phyloP scores from a whole-genome alignment of 352 stramenopile genomes.

The Phytophthora pini region DNA sequence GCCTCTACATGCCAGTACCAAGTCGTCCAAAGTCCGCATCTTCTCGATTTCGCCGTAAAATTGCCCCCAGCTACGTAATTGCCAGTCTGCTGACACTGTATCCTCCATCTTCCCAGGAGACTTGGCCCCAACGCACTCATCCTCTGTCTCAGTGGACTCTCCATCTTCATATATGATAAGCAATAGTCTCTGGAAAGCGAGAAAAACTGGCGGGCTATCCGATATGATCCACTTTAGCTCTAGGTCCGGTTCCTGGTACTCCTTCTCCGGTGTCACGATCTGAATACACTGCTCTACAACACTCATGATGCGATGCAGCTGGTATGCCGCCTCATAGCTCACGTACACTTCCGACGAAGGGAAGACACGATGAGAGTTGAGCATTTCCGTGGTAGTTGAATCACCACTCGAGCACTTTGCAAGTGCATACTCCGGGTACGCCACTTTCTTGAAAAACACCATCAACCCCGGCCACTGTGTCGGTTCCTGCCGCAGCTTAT shows the following conservation, averaged over 20 bases:
- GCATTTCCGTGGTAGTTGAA: slow-evolving; percentile 4
- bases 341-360: slow-evolving; percentile 59
- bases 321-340: slow-evolving; percentile 70
- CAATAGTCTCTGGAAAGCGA: slow-evolving; percentile 59
- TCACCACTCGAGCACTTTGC: slow-evolving; percentile 17
- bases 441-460: slow-evolving; percentile 74
- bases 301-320: slow-evolving; percentile 58
- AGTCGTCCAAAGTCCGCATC: slow-evolving; percentile 64
- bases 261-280: slow-evolving; percentile 41
- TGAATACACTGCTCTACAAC: slow-evolving; percentile 53
- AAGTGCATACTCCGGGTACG: slow-evolving; percentile 64
- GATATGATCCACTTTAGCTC: slow-evolving; percentile 56
- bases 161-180: slow-evolving; percentile 27
- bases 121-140: slow-evolving; percentile 10
- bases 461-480: slow-evolving; percentile 80
- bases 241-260: slow-evolving; percentile 47
- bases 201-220: slow-evolving; percentile 44
- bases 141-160: slow-evolving; percentile 25
- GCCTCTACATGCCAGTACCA: slow-evolving; percentile 57
- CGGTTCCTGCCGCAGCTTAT: slow-evolving; percentile 48
- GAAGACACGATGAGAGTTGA: slow-evolving; percentile 48
- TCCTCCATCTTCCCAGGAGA: neutral
- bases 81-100: slow-evolving; percentile 36
- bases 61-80: slow-evolving; percentile 59
- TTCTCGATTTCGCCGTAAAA: slow-evolving; percentile 48